phyloP scores from a whole-genome alignment of 2,329 filamentous ascomycete genomes.

The Sporothrix protearum region DNA sequence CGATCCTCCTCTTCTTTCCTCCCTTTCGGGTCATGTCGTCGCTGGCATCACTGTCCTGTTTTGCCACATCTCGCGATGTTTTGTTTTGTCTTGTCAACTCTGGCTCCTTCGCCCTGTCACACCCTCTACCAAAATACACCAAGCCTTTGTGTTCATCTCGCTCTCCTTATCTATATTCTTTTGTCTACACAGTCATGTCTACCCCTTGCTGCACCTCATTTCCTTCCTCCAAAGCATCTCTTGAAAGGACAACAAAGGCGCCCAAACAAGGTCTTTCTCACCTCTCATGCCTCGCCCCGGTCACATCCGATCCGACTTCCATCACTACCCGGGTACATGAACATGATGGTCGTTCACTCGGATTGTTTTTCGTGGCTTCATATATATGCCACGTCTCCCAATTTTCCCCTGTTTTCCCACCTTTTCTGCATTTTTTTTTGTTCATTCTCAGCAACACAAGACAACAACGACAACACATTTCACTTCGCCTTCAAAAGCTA shows the following conservation, averaged over 20 bases:
- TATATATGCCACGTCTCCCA: not conserved
- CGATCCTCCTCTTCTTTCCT: not conserved
- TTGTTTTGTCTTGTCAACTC: not conserved
- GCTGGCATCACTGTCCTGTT: not conserved
- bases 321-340: not conserved
- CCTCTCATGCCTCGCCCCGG: not conserved
- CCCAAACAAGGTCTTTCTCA: not conserved
- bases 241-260: slow-evolving; percentile 2
- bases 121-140: not conserved
- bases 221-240: not conserved
- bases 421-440: not conserved
- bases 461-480: not conserved
- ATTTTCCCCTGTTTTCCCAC: not conserved
- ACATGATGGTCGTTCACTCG: not conserved
- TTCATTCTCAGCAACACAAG: not conserved
- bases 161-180: not conserved
- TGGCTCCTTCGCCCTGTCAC: not conserved
- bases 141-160: not conserved
- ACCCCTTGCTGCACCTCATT: not conserved
- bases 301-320: not conserved
- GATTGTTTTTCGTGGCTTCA: too few relatives aligned
- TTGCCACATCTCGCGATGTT: not conserved
- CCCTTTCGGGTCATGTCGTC: not conserved
- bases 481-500: not conserved
- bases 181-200: not conserved